Evolutionary conservation across 208 protist species (phyloP), one percentile per base, ranked within the genome.

Genomic region (Herpetomonas samuelpessoai): DNA sequence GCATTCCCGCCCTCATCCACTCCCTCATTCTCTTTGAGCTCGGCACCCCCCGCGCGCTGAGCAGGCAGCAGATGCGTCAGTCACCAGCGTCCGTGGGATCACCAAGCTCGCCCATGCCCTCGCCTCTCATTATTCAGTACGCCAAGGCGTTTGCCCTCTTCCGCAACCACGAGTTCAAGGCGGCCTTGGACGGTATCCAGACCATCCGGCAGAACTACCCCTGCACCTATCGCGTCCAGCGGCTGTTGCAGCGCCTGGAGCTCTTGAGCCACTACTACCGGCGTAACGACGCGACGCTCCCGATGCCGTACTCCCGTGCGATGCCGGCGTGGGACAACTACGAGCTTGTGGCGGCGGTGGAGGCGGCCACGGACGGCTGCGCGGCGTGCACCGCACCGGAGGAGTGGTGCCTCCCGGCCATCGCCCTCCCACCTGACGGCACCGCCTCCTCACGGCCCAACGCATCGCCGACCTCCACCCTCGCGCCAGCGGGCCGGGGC

Each of bases 11-110:
- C 47, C 57, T 73, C 19, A 66, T 73, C 25, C 75, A 78, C 41
- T 71, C 73, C 35, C 70, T 94, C 51, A 71, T 85, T 27, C 72
- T 94, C 27, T 94, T 91, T 53, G 84, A 94, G 52, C 74, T 94
- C n/a, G 62, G 59, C 12, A 68, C 38, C 38, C 24, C 68, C 57
- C 25, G 12, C 19, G 39, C 12, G 24, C 12, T 38, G 24, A 19
- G 27, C 35, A 26, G 39, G 9, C 50, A 52, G 21, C 35, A 65
- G 28, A 51, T 62, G 18, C 70, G 54, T 25, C 54, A 53, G 22
- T 21, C 55, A 2, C 4, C 62, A 12, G 25, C 57, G 27, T 71
- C 63, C 14, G 30, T 60, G 24, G 7, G 38, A 26, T 31, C 47
- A 38, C 60, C 47, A n/a, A 22, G 25, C 47, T 19, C 61, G 25